A percentile compares a stretch with the other conserved stretches of the same genome.
Conservation (phyloP, 2,329 filamentous ascomycete species). For the Pseudogymnoascus destructans region DNA sequence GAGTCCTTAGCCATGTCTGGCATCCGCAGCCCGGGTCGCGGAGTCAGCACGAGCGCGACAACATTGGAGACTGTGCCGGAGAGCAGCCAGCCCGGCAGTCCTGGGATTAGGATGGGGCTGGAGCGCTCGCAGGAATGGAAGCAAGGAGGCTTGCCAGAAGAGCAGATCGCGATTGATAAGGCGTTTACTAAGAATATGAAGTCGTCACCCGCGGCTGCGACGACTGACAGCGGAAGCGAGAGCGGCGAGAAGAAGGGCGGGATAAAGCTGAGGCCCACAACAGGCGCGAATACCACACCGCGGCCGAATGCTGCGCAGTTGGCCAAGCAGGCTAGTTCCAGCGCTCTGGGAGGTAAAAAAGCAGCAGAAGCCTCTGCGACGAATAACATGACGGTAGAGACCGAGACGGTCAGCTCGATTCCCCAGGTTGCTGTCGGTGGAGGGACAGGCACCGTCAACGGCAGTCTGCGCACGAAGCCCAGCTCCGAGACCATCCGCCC, state of each 20-base stretch:
- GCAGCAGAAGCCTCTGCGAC: constrained; percentile 53
- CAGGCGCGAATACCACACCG: constrained; percentile 30
- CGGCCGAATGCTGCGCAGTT: constrained; percentile 42
- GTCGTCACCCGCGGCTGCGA: constrained; percentile 31
- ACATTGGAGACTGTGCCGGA: constrained; percentile 85
- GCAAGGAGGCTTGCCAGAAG: constrained; percentile 31
- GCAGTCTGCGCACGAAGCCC: constrained; percentile 70
- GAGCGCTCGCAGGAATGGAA: constrained; percentile 38
- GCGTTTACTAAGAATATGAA: constrained; percentile 29
- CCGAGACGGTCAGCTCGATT: constrained; percentile 85
- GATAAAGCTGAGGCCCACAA: constrained; percentile 22
- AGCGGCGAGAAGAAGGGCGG: constrained; percentile 45
- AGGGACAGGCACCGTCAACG: constrained; percentile 48
- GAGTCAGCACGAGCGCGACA: constrained; percentile 44
- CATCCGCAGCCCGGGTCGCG: constrained; percentile 46
- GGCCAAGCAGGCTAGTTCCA: constrained; percentile 49
- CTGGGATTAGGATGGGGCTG: constrained; percentile 35
- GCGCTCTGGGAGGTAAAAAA: constrained; percentile 52
- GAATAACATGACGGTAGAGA: constrained; percentile 93
- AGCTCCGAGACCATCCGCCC: constrained; percentile 95
- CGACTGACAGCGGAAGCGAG: constrained; percentile 52
- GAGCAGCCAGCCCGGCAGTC: constrained; percentile 64
- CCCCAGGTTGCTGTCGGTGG: constrained; percentile 65
- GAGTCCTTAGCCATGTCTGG: constrained; percentile 30
- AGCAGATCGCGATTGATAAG: constrained; percentile 23